A percentile compares a stretch with the other conserved stretches of the same genome.
Evolutionary conservation across 2,329 filamentous ascomycete genomes (phyloP).

Genomic region (Aspergillus cejpii): DNA sequence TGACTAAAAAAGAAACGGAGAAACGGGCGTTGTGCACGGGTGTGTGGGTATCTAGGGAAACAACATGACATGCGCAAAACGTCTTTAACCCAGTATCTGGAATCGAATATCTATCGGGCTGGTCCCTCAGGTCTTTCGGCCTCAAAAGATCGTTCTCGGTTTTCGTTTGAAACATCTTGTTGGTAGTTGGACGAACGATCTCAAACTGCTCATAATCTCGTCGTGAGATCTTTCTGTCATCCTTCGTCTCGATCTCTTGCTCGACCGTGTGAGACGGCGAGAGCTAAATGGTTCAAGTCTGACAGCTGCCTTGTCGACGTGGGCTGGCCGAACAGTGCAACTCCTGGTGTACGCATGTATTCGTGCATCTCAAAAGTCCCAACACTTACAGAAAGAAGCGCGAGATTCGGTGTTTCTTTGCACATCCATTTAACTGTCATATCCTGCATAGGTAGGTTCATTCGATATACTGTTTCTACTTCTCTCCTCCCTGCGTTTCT

Average conservation of each 20-base stretch:
- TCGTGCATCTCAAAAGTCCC: not conserved
- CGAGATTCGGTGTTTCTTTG: not conserved
- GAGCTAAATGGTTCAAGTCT: not conserved
- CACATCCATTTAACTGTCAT: not conserved
- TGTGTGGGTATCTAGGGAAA: slow-evolving; percentile 11
- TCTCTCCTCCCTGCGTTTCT: not conserved
- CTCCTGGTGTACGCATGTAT: not conserved
- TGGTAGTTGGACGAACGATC: not conserved
- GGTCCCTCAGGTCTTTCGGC: slow-evolving; percentile 13
- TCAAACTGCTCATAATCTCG: not conserved
- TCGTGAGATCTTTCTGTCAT: not conserved
- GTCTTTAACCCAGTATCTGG: slow-evolving; percentile 9
- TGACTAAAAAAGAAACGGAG: slow-evolving; percentile 18
- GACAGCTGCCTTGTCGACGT: slow-evolving; percentile 7
- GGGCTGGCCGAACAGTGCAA: slow-evolving; percentile 1
- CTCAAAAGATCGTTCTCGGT: not conserved
- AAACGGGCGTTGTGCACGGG: slow-evolving; percentile 14
- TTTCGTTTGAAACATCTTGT: not conserved
- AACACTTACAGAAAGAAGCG: not conserved
- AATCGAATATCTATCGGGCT: slow-evolving; percentile 24
- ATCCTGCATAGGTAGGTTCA: not conserved
- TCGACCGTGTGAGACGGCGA: slow-evolving; percentile 2
- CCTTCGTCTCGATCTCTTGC: not conserved
- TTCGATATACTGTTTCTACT: not conserved
- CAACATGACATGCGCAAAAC: slow-evolving; percentile 15